Percentiles rank a stretch among this genome's conserved stretches.
Evolutionary conservation across 768 basidiomycete genomes (phyloP).

Genomic region (Lentinula boryana): DNA sequence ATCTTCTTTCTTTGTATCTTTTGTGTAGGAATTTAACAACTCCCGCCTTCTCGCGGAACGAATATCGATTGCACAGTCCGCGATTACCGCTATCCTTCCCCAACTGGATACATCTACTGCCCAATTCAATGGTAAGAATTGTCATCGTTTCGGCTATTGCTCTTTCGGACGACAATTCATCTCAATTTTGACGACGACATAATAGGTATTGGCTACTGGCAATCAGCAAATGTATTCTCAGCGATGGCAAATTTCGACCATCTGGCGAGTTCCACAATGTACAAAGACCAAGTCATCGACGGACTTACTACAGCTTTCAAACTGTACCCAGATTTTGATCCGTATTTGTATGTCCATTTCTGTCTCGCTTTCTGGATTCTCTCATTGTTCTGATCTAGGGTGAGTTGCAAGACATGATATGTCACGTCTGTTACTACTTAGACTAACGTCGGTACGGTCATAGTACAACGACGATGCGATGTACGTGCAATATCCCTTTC

Average conservation of each 20-base stretch:
- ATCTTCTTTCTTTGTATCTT: neutral
- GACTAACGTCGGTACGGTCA: neutral
- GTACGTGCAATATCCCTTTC: conserved; percentile 16
- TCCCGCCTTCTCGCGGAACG: conserved; percentile 30
- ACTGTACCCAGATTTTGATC: conserved; percentile 34
- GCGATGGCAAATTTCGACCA: conserved; percentile 45
- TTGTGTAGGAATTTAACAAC: conserved; percentile 34
- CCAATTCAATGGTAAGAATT: conserved; percentile 35
- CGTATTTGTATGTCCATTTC: conserved; percentile 26
- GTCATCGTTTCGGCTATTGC: neutral
- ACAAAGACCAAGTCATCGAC: conserved; percentile 29
- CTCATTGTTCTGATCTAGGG: neutral
- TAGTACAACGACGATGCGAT: conserved; percentile 46
- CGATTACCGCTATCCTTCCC: conserved; percentile 33
- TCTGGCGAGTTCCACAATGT: conserved; percentile 28
- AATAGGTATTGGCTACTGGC: conserved; percentile 47
- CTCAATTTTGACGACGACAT: neutral
- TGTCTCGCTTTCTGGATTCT: neutral
- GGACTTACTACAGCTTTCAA: conserved; percentile 36
- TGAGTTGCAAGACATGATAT: neutral
- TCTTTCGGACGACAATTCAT: neutral
- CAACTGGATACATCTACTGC: conserved; percentile 29
- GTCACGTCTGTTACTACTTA: too few relatives aligned
- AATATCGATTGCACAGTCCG: conserved; percentile 34
- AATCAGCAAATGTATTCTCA: conserved; percentile 45